A percentile compares a stretch with the other conserved stretches of the same genome.
These are phyloP conservation scores for Cryomyces antarcticus DNA, from an alignment of 495 filamentous ascomycete genomes.

Conservation along the genomic window DNA sequence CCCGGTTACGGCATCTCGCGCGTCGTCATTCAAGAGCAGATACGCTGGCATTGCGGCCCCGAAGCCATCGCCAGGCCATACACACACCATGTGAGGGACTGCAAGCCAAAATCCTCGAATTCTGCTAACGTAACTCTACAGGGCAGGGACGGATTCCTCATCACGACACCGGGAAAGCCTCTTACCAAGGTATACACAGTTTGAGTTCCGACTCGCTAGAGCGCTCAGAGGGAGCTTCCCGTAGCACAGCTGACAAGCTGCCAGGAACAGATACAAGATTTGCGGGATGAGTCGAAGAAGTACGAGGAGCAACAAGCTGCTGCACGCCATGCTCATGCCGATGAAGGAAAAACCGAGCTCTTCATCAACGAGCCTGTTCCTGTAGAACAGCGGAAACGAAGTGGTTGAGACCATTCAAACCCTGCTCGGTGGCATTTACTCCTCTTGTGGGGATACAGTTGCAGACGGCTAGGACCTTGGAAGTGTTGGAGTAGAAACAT, in stretches of 20 bases:
- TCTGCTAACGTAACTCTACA: constrained; percentile 1
- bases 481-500: no score
- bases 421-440: no score
- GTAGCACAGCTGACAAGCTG: background rate
- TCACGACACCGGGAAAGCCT: constrained; percentile 13
- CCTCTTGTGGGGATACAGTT: no score
- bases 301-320: constrained; percentile 15
- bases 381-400: constrained; percentile 2
- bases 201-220: background rate
- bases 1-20: constrained; percentile 16
- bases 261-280: constrained; percentile 17
- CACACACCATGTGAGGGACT: constrained; percentile 9
- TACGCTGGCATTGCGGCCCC: constrained; percentile 16
- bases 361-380: constrained; percentile 13
- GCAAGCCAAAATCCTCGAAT: background rate
- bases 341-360: constrained; percentile 3
- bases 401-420: background rate
- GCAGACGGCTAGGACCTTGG: no score
- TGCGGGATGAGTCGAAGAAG: constrained; percentile 10
- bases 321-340: background rate
- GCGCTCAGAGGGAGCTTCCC: background rate
- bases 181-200: constrained; percentile 12
- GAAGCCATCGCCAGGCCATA: constrained; percentile 16
- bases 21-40: constrained; percentile 17
- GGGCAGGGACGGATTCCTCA: constrained; percentile 17